Conservation (phyloP, 1,284 basidiomycete species). For the Ustilago sp. region DNA sequence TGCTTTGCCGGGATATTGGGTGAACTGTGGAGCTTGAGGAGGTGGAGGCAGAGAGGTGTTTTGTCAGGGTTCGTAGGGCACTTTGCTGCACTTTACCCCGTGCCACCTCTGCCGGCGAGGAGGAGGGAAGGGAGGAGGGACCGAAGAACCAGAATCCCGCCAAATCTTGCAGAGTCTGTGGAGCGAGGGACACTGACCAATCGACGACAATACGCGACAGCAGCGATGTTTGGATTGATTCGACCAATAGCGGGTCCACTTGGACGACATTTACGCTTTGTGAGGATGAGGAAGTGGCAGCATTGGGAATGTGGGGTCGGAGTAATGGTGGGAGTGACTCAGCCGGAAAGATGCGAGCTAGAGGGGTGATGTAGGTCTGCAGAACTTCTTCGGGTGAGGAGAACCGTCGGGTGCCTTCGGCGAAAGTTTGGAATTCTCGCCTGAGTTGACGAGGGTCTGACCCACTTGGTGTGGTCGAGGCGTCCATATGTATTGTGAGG, state of each 20-base stretch:
- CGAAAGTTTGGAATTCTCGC: conserved; percentile 10
- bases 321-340: background rate
- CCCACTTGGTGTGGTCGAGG: background rate
- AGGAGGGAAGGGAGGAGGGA: background rate
- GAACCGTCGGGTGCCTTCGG: conserved; percentile 14
- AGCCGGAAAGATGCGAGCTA: conserved; percentile 4
- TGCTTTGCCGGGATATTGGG: background rate
- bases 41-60: conserved; percentile 4
- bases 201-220: conserved; percentile 23
- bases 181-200: conserved; percentile 7
- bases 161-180: background rate
- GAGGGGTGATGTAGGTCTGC: background rate
- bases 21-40: conserved; percentile 1
- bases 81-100: conserved; percentile 28
- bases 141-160: conserved; percentile 26
- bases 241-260: conserved; percentile 17
- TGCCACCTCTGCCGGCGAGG: background rate
- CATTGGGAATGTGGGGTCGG: background rate
- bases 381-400: conserved; percentile 2
- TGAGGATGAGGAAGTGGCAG: background rate
- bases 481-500: background rate
- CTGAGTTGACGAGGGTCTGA: conserved; percentile 13
- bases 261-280: background rate
- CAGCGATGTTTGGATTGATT: conserved; percentile 24
- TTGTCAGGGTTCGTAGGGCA: conserved; percentile 18